Percentiles rank a stretch among this genome's conserved stretches.
These are phyloP conservation scores for Lasiosphaeria miniovina DNA, from an alignment of 495 filamentous ascomycete species.

Conservation along the genomic window DNA sequence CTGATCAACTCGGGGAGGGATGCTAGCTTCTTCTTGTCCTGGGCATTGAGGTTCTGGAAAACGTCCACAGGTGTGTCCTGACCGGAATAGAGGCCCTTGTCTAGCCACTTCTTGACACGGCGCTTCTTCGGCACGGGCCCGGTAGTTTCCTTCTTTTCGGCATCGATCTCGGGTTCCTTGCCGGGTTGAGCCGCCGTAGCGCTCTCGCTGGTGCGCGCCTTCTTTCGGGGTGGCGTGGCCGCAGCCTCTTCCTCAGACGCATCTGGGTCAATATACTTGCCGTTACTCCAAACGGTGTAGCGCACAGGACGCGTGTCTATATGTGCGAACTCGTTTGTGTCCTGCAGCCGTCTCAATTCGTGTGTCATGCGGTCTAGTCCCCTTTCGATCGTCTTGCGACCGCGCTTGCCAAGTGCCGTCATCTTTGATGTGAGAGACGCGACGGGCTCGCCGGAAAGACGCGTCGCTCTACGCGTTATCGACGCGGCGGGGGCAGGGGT, in stretches of 20 bases:
- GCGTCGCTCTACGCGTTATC: constrained; percentile 34
- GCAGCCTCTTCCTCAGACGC: constrained; percentile 17
- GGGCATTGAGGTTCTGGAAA: constrained; percentile 51
- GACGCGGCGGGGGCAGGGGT: constrained; percentile 26
- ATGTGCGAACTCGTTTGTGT: constrained; percentile 53
- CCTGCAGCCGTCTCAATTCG: constrained; percentile 48
- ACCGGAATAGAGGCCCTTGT: constrained; percentile 84
- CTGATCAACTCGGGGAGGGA: constrained; percentile 49
- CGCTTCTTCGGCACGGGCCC: constrained; percentile 32
- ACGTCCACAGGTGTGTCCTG: constrained; percentile 64
- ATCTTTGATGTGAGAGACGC: constrained; percentile 47
- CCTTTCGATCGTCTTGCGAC: constrained; percentile 44
- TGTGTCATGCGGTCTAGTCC: constrained; percentile 33
- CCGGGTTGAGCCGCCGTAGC: constrained; percentile 2
- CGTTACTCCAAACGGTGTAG: constrained; percentile 53
- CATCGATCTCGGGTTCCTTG: constrained; percentile 4
- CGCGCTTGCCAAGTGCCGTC: constrained; percentile 42
- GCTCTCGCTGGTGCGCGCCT: constrained; percentile 34
- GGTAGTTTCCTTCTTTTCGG: constrained; percentile 31
- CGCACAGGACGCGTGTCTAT: constrained; percentile 51
- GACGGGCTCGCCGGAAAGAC: constrained; percentile 42
- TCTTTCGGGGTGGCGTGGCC: constrained; percentile 40
- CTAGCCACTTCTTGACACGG: constrained; percentile 68
- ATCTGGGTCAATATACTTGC: constrained; percentile 44
- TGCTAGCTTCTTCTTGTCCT: constrained; percentile 60